Conservation (phyloP, 495 filamentous ascomycete genomes). For the Aspergillus ostianus region DNA sequence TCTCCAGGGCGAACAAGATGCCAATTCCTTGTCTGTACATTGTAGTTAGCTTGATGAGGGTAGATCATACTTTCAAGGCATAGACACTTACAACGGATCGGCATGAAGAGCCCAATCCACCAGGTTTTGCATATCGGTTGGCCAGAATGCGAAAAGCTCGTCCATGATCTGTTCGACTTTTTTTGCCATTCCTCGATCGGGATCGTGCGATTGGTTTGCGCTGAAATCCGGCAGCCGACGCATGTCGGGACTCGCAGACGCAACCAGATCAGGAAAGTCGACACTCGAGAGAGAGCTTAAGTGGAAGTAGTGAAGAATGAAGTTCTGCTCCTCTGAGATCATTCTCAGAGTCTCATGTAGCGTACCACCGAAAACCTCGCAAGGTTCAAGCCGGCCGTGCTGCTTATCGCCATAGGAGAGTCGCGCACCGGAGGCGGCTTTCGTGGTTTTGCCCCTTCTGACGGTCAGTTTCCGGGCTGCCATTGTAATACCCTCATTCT, state of each 20-base stretch:
- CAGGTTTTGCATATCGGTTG: conserved; percentile 72
- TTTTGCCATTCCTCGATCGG: conserved; percentile 78
- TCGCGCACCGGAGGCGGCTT: conserved; percentile 62
- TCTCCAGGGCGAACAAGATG: conserved; percentile 76
- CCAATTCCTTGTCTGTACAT: conserved; percentile 76
- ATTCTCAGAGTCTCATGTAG: conserved; percentile 76
- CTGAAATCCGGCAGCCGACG: conserved; percentile 67
- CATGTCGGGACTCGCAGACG: conserved; percentile 60
- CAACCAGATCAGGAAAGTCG: conserved; percentile 80
- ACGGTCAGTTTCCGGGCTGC: conserved; percentile 90
- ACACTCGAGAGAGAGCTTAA: conserved; percentile 69
- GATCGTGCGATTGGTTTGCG: conserved; percentile 71
- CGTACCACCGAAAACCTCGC: conserved; percentile 78
- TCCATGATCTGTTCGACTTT: conserved; percentile 82
- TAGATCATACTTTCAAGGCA: neutral
- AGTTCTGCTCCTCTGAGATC: conserved; percentile 90
- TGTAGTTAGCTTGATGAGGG: conserved; percentile 8
- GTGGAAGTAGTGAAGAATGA: conserved; percentile 90
- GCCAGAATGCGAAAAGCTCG: conserved; percentile 76
- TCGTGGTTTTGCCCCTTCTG: conserved; percentile 81
- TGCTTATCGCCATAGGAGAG: conserved; percentile 58
- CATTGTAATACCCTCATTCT: conserved; percentile 63
- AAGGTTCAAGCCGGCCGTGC: conserved; percentile 66
- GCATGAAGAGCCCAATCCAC: conserved; percentile 79
- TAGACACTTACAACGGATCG: conserved; percentile 72